phyloP scores from a whole-genome alignment of 106 monocot species.

The Allium cepa region DNA sequence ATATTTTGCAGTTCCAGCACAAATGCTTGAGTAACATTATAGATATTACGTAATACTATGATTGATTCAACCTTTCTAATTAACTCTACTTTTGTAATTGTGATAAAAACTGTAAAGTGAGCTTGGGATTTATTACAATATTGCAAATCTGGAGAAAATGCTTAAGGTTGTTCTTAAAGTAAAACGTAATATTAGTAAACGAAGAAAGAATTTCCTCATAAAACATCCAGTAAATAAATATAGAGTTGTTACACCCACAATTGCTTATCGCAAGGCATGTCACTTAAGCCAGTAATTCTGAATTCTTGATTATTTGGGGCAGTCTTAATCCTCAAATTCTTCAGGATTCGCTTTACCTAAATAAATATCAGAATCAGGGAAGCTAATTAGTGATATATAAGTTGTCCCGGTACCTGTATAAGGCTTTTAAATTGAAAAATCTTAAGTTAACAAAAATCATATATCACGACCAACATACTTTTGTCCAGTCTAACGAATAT shows the following conservation, averaged over 20 bases:
- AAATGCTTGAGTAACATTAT: too few species aligned
- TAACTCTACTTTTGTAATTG: too few species aligned
- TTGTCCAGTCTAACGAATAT: conserved; percentile 66
- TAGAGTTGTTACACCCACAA: conserved; percentile 15
- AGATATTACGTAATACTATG: too few species aligned
- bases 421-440: not conserved
- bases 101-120: too few species aligned
- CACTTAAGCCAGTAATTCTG: conserved; percentile 86
- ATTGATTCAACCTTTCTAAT: too few species aligned
- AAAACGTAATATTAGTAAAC: not conserved
- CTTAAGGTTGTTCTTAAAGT: not conserved
- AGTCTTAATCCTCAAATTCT: conserved; percentile 68
- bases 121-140: not conserved
- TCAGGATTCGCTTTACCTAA: conserved; percentile 78
- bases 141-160: not conserved
- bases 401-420: not conserved
- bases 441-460: not conserved
- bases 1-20: too few species aligned
- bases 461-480: conserved; percentile 27
- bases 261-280: conserved; percentile 62
- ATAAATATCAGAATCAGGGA: not conserved
- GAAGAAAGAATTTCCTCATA: not conserved
- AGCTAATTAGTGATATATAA: not conserved
- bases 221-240: not conserved
- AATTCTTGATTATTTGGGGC: conserved; percentile 37